These are phyloP conservation scores for Ogataea chonburiensis DNA, from an alignment of 805 yeast genomes.

Conservation along the genomic window DNA sequence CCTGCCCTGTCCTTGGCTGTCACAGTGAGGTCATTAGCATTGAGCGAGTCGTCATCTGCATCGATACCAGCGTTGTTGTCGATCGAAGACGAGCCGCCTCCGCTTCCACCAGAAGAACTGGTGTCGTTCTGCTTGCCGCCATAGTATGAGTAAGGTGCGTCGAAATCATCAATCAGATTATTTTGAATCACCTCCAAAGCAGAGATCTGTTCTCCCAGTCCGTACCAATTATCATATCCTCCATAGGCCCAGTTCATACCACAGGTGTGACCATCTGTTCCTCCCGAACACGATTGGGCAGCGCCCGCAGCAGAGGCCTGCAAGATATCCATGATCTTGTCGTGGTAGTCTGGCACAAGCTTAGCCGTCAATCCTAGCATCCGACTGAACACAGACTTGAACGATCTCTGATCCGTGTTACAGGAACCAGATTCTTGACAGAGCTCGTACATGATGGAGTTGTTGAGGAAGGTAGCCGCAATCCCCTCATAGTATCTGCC, in stretches of 20 bases:
- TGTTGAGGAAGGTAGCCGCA: conserved; percentile 42
- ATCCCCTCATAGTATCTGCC: conserved; percentile 39
- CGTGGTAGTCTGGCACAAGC: conserved; percentile 50
- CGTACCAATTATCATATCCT: conserved; percentile 66
- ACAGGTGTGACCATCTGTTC: conserved; percentile 82
- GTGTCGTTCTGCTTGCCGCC: conserved; percentile 14
- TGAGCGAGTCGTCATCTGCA: conserved; percentile 49
- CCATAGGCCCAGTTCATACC: conserved; percentile 66
- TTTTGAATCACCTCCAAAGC: conserved; percentile 66
- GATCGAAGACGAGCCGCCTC: conserved; percentile 61
- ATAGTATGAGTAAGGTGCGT: conserved; percentile 59
- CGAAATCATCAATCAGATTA: conserved; percentile 37
- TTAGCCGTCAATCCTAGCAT: conserved; percentile 57
- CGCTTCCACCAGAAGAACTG: background rate
- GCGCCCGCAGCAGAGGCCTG: conserved; percentile 62
- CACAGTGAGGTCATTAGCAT: conserved; percentile 44
- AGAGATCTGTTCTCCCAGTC: conserved; percentile 82
- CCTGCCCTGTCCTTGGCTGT: conserved; percentile 75
- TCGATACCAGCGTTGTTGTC: conserved; percentile 44
- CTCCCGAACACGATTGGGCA: conserved; percentile 78
- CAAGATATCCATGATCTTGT: conserved; percentile 36
- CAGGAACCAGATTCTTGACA: conserved; percentile 56
- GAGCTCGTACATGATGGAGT: conserved; percentile 55
- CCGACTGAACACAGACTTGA: conserved; percentile 68
- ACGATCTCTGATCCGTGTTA: conserved; percentile 75